Base-by-base conservation (phyloP, 2,329 filamentous ascomycete genomes). In the Myotisia sp. region DNA sequence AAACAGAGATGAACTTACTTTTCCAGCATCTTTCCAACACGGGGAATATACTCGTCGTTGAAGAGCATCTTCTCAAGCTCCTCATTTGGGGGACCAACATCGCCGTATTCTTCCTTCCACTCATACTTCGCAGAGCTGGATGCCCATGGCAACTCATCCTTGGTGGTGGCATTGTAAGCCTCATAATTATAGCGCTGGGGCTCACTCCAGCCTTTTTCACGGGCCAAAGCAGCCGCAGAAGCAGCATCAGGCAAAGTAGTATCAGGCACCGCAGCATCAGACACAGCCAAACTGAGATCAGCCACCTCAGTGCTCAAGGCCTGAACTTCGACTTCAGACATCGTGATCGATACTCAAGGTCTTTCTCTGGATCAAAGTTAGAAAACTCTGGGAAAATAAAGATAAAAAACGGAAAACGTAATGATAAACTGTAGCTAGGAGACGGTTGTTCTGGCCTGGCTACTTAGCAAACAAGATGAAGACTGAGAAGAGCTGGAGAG, bases 51-150 rank as follows among this genome's bases (percentile, higher is more conserved):
- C 29, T 70, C 63, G 4, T 62, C 58, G 0, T 70, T 65, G 36
- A 92, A 98, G 5, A 98, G 71, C 46, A 78, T 63, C 5, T 68
- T 46, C 62, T 95, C 87, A 0, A 98, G 70, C 30, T 74, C 70
- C 0, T 68, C 62, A 34, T 76, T 70, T 32, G 63, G 64, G 0
- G 85, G 85, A 5, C 79, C 87, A 35, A 98, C 65, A 26, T 95
- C 87, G 2, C 87, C 90, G 45, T 70, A 81, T 2, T 92, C 83
- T 7, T 85, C 84, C 12, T 75, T 68, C 79, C 81, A 95, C 49
- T 86, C 73, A 47, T 95, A 95, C 27, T 79, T 65, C 0, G 52
- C 59, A n/a, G 74, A 76, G 36, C 70, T 70, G 23, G 63, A 62
- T 33, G 64, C 62, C 71, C 64, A 74, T n/a, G 47, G 39, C 3